Base-by-base conservation (phyloP, 2,329 filamentous ascomycete species). In the Thelonectria blattea region DNA sequence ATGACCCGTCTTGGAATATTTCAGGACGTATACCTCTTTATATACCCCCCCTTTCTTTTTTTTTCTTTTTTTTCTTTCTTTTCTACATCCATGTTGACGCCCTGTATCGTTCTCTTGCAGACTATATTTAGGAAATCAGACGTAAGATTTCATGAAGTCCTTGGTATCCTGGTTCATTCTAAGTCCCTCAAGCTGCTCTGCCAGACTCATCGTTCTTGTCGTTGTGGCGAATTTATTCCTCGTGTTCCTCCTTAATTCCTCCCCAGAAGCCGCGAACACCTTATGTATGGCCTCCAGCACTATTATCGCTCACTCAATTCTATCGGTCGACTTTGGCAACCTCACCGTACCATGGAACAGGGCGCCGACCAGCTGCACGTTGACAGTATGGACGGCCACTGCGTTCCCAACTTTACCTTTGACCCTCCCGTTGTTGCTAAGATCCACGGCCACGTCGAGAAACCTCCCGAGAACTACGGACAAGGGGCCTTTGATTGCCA, bases 401-500 rank as follows among this genome's bases (percentile, higher is more conserved):
- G 99, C 74, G 95, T 99, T 43, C 95, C 95, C 53, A 99, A 99
- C 80, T 93, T 99, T 78, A 98, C 95, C 49, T 97, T 98, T 73
- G 95, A 95, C 61, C 89, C 94, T 18, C 93, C 94, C 5, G 93
- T 99, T 39, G 95, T 99, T 47, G 94, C 92, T 69, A 96, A 94
- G 82, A 95, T 99, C 71, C 88, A 95, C 64, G 83, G 86, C 47
- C 91, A 97, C 72, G 93, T 99, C 71, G 89, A 92, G 58, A 84
- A 85, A 68, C 93, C 93, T 3, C 82, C 83, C 42, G 81, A 84
- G 52, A 84, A 84, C 34, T 82, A 90, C 68, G 93, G 91, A 54
- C 91, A 89, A 70, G 95, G 95, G 63, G 98, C 94, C 14, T 99
- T 99, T 76, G 95, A 99, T 79, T 99, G 95, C 84, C 95, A 99